Evolutionary conservation across 2,329 filamentous ascomycete species (phyloP), one percentile per base, ranked within the genome.

Genomic region (Teratosphaeria destructans): DNA sequence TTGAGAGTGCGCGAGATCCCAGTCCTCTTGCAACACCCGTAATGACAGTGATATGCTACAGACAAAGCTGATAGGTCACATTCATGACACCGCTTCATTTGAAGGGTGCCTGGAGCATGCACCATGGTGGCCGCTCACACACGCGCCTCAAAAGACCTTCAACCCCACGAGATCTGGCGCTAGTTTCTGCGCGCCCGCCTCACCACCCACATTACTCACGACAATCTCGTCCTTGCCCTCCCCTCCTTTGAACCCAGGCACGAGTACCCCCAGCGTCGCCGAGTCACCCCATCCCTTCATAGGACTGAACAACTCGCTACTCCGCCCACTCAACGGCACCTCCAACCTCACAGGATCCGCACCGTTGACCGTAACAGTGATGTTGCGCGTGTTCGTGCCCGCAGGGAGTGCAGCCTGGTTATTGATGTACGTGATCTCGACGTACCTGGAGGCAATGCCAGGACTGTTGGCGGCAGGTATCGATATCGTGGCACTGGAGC

Each of bases 401-500:
- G 67, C 74, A 0, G 64, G 0, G 71, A 74, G 1, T 67, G 67
- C 16, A 79, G 80, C 72, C 8, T 81, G 79, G 62, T 82, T 81
- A 68, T 82, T 82, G 67, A 81, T 78, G 54, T 76, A 81, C 64
- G 81, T 77, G 12, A 82, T 67, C 0, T 76, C 77, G 0, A 82
- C 60, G 35, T 78, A 74, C 60, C 77, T 75, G 0, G 70, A 62
- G 1, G 12, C 32, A 10, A 49, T 2, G 16, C 16, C 43, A 16
- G 16, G 16, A 5, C 43, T n/a, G 8, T 19, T 19, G 43, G 19
- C 37, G 11, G 16, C 43, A 3, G 68, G 60, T 55, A 81, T 76
- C 0, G 67, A 70, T n/a, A 74, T 71, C 2, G 60, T 70, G 1
- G 76, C 71, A 1, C 63, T 66, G 39, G 64, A 65, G n/a, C 63